Conservation (phyloP, 2,329 filamentous ascomycete genomes). For the Diaporthe longicolla region DNA sequence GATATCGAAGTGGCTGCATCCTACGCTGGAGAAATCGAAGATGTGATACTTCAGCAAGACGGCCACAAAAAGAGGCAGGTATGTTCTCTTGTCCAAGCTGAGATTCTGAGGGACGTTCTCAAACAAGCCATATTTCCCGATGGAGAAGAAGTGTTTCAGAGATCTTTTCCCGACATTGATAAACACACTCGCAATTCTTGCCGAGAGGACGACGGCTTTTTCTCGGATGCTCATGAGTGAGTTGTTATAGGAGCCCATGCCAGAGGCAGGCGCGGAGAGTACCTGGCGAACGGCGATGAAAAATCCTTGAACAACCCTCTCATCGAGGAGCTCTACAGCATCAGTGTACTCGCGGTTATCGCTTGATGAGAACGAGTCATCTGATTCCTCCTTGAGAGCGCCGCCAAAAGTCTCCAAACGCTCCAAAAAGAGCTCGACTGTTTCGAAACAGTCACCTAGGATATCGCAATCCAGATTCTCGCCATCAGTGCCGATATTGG, state of each 20-base stretch:
- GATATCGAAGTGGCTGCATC: slow-evolving; percentile 62
- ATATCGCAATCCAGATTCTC: slow-evolving; percentile 64
- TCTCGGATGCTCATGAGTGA: slow-evolving; percentile 47
- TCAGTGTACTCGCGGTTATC: slow-evolving; percentile 61
- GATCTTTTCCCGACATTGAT: slow-evolving; percentile 58
- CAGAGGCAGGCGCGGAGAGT: slow-evolving; percentile 9
- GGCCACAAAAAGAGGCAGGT: slow-evolving; percentile 66
- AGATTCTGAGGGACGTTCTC: slow-evolving; percentile 57
- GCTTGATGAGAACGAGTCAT: slow-evolving; percentile 46
- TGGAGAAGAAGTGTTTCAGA: slow-evolving; percentile 61
- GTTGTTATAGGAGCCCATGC: neutral
- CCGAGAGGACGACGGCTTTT: slow-evolving; percentile 60
- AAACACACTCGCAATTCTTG: slow-evolving; percentile 61
- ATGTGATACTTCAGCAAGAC: slow-evolving; percentile 63
- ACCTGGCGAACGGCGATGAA: slow-evolving; percentile 36
- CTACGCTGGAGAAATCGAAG: slow-evolving; percentile 62
- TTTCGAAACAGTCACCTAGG: slow-evolving; percentile 60
- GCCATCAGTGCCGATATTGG: slow-evolving; percentile 59
- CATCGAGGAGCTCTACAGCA: slow-evolving; percentile 52
- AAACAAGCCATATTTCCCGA: slow-evolving; percentile 66
- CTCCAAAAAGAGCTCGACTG: slow-evolving; percentile 62
- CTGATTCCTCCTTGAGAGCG: slow-evolving; percentile 54
- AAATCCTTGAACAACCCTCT: slow-evolving; percentile 37
- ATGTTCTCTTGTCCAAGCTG: slow-evolving; percentile 58
- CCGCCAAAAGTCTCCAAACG: slow-evolving; percentile 58